These are phyloP conservation scores for Aspergillus sp. DNA, from an alignment of 2,329 filamentous ascomycete genomes.

Conservation along the genomic window DNA sequence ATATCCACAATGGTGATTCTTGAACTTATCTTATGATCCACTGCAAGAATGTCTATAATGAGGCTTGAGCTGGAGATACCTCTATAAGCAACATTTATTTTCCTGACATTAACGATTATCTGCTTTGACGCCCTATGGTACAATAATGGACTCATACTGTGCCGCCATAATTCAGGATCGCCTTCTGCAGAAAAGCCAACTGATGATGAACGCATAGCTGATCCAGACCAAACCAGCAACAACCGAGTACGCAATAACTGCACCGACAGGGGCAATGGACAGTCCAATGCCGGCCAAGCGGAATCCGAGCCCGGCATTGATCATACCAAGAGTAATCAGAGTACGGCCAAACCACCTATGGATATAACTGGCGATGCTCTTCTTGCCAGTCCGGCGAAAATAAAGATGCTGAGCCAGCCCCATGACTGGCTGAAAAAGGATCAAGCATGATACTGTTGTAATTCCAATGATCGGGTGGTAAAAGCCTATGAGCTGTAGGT, in stretches of 20 bases:
- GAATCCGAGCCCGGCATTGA: slow-evolving; percentile 58
- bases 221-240: slow-evolving; percentile 40
- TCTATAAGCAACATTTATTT: too few relatives aligned
- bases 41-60: too few relatives aligned
- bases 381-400: slow-evolving; percentile 48
- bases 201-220: neutral
- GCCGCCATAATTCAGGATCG: too few relatives aligned
- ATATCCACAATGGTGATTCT: too few relatives aligned
- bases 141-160: too few relatives aligned
- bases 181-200: too few relatives aligned
- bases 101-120: too few relatives aligned
- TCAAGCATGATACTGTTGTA: slow-evolving; percentile 49
- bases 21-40: too few relatives aligned
- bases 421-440: slow-evolving; percentile 57
- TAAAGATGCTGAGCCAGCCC: slow-evolving; percentile 53
- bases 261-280: slow-evolving; percentile 30
- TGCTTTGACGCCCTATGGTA: too few relatives aligned
- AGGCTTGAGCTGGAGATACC: too few relatives aligned
- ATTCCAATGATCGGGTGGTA: slow-evolving; percentile 56
- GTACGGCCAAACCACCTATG: slow-evolving; percentile 58
- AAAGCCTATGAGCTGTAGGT: too few relatives aligned
- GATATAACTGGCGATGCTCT: slow-evolving; percentile 47
- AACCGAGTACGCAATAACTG: slow-evolving; percentile 51
- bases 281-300: slow-evolving; percentile 44
- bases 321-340: slow-evolving; percentile 52